Base-by-base conservation (phyloP, 192 early-diverging fungal genomes). In the Podila horticola region DNA sequence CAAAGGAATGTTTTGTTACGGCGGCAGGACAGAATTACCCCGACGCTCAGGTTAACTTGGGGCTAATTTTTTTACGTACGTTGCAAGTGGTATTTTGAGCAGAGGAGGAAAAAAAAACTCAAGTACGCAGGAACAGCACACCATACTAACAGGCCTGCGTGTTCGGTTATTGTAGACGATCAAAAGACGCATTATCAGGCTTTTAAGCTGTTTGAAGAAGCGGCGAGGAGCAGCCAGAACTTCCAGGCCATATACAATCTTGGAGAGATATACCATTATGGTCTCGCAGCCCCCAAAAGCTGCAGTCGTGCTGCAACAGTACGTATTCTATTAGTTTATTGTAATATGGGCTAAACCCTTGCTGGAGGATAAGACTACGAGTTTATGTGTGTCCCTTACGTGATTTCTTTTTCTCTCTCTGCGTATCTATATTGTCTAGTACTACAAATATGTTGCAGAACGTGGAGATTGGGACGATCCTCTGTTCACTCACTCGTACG, bases 381-480 rank as follows among this genome's bases (percentile, higher is more conserved):
- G 1, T 28, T 20, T 33, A 0, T 52, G 33, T 57, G 15, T 31
- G 6, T 17, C 19, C 19, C 50, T 9, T 1, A 11, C 4, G 5
- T n/a, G 15, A 38, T 38, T 72, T 12, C n/a, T 51, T 38, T 20
- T 26, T 13, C 8, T 30, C 29, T 67, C 30, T n/a, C 20, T 33
- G 48, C 0, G 41, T 48, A 1, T 26, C 20, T 51, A 15, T 67
- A 13, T 72, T 64, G 28, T 66, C 72, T 82, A 91, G 89, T 92
- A 84, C 68, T 94, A 89, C 72, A 95, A 95, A 76, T 88, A 83
- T 48, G 91, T 97, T 24, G 91, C 92, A 1, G 97, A 99, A 76
- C 75, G 88, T 48, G 97, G 92, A 20, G 93, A 96, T 73, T 98
- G 95, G 95, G 86, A 92, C 59, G 88, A 93, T 64, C 90, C 93